A percentile compares a stretch with the other conserved stretches of the same genome.
These are phyloP conservation scores for Lodderomyces jiufengensis DNA, from an alignment of 1,139 yeast species.

Conservation along the genomic window DNA sequence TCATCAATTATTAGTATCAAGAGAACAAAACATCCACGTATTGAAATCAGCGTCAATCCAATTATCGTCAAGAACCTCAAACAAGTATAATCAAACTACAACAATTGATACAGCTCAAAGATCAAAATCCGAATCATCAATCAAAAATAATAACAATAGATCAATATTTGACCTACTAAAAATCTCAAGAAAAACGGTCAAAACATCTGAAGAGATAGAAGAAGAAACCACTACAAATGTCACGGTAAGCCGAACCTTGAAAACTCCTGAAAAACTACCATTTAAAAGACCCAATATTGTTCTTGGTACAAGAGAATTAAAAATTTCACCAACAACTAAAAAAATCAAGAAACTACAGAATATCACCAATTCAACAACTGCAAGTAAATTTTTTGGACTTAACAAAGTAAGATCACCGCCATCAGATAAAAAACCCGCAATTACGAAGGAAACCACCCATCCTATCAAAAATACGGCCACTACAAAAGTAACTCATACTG, in stretches of 20 bases:
- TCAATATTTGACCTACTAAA: slow-evolving; percentile 12
- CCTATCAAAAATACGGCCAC: slow-evolving; percentile 10
- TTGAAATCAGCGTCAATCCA: slow-evolving; percentile 26
- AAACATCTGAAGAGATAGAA: not conserved
- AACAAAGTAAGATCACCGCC: too few species aligned
- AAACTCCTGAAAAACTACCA: not conserved
- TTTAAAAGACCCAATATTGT: slow-evolving; percentile 1
- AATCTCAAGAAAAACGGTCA: slow-evolving; percentile 3
- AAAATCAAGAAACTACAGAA: slow-evolving; percentile 9
- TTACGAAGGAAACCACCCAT: too few species aligned
- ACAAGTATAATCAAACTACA: not conserved
- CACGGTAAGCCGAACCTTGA: too few species aligned
- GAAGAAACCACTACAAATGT: too few species aligned
- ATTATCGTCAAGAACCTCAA: not conserved
- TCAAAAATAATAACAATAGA: slow-evolving; percentile 2
- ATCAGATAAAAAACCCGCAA: too few species aligned
- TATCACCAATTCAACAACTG: not conserved
- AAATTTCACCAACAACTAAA: slow-evolving; percentile 13
- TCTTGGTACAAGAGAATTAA: slow-evolving; percentile 2
- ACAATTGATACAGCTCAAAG: slow-evolving; percentile 2
- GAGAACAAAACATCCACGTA: slow-evolving; percentile 37
- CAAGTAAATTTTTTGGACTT: slow-evolving; percentile 13
- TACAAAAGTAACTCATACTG: slow-evolving; percentile 12
- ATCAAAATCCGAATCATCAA: slow-evolving; percentile 9
- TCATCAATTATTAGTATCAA: slow-evolving; percentile 42